Evolutionary conservation across 2,329 filamentous ascomycete species (phyloP).

Genomic region (Fusarium napiforme): DNA sequence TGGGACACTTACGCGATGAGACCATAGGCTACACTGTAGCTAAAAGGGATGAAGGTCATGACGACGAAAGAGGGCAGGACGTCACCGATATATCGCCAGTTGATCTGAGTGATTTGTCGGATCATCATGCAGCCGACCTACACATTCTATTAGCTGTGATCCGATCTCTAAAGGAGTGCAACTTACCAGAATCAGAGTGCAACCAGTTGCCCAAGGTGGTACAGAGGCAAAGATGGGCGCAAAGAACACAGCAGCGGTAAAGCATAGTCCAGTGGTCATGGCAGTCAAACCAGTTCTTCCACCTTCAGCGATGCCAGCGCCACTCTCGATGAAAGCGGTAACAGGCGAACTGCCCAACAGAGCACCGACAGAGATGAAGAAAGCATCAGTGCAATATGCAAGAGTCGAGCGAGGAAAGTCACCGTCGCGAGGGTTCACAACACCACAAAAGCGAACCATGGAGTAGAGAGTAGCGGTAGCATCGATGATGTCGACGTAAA

Average conservation of each 20-base stretch:
- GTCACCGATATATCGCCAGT: conserved; percentile 81
- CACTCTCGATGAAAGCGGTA: conserved; percentile 80
- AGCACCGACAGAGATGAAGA: conserved; percentile 76
- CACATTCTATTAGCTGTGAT: neutral
- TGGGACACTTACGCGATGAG: conserved; percentile 70
- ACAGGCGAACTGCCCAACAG: conserved; percentile 77
- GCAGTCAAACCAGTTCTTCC: conserved; percentile 79
- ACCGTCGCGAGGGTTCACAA: conserved; percentile 72
- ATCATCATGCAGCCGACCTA: conserved; percentile 83
- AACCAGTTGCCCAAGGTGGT: conserved; percentile 81
- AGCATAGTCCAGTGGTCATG: conserved; percentile 75
- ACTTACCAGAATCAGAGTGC: conserved; percentile 76
- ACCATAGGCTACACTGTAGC: conserved; percentile 81
- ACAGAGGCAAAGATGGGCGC: conserved; percentile 81
- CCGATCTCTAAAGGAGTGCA: accelerated
- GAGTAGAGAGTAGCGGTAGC: conserved; percentile 81
- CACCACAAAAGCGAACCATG: conserved; percentile 81
- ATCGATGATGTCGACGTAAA: conserved; percentile 84
- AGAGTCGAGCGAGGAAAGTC: conserved; percentile 88
- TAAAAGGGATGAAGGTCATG: conserved; percentile 80
- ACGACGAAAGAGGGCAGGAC: conserved; percentile 81
- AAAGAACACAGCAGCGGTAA: conserved; percentile 78
- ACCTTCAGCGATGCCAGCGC: conserved; percentile 79
- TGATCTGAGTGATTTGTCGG: conserved; percentile 77
- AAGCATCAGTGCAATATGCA: conserved; percentile 78